These are phyloP conservation scores for Geotrichum siamense DNA, from an alignment of 1,139 yeast genomes.

Conservation along the genomic window DNA sequence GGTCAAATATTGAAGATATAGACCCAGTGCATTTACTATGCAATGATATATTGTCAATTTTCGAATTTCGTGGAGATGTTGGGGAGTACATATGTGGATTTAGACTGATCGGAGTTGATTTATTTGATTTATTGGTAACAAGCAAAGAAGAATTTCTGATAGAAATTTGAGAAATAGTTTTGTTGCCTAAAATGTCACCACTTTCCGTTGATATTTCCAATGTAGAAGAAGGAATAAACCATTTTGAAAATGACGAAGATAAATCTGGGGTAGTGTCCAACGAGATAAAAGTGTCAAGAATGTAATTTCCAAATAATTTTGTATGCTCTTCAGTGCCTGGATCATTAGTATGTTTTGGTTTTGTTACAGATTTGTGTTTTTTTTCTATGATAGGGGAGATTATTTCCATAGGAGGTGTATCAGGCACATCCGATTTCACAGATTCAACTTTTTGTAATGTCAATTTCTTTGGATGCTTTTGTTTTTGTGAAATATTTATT, in stretches of 20 bases:
- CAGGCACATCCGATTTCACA: too few relatives aligned
- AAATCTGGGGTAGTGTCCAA: slow-evolving; percentile 6
- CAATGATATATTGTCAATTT: background rate
- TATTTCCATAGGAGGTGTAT: too few relatives aligned
- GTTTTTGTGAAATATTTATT: too few relatives aligned
- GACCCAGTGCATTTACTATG: slow-evolving; percentile 7
- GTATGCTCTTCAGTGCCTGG: background rate
- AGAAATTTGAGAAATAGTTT: slow-evolving; percentile 2
- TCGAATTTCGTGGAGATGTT: background rate
- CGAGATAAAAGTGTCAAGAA: slow-evolving; percentile 4
- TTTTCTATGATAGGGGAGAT: background rate
- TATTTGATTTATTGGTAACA: too few relatives aligned
- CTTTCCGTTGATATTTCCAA: background rate
- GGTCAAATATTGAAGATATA: slow-evolving; percentile 10
- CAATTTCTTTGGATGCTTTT: too few relatives aligned
- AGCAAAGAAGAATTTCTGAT: slow-evolving; percentile 7
- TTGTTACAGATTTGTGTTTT: background rate
- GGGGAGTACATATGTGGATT: too few relatives aligned
- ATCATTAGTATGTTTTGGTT: background rate
- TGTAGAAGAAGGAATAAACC: slow-evolving; percentile 11
- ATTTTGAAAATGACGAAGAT: slow-evolving; percentile 2
- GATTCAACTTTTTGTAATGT: too few relatives aligned
- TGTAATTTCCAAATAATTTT: slow-evolving; percentile 4
- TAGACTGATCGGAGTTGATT: too few relatives aligned
- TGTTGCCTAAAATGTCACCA: too few relatives aligned